Evolutionary conservation across 2,329 filamentous ascomycete species (phyloP).

Genomic region (Biscogniauxia sp.): DNA sequence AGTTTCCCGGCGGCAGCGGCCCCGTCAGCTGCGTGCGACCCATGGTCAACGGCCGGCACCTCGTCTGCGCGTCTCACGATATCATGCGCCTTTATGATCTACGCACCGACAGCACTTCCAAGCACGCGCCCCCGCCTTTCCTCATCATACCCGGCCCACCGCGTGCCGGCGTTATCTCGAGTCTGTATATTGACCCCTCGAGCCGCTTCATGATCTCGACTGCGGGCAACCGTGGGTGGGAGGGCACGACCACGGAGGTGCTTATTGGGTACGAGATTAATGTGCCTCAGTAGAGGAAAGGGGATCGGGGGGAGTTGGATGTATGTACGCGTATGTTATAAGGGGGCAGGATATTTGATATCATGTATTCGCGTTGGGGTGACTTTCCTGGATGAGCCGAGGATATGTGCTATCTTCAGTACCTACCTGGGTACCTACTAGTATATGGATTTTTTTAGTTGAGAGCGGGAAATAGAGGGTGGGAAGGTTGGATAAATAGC

Average conservation of each 20-base stretch:
- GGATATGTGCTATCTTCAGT: too few species aligned
- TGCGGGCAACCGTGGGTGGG: constrained; percentile 92
- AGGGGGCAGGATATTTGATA: too few species aligned
- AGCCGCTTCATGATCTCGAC: constrained; percentile 90
- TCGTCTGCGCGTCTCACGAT: constrained; percentile 91
- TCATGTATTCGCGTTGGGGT: too few species aligned
- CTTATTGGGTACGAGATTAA: constrained; percentile 91
- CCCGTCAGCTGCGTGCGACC: constrained; percentile 82
- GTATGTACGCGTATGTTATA: too few species aligned
- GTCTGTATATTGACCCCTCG: constrained; percentile 82
- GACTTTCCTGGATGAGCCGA: too few species aligned
- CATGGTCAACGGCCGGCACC: constrained; percentile 90
- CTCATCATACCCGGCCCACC: constrained; percentile 89
- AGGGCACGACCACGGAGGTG: constrained; percentile 85
- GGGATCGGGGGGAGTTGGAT: too few species aligned
- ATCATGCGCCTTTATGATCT: constrained; percentile 93
- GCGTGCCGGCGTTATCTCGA: constrained; percentile 80
- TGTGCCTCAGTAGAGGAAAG: constrained; percentile 27
- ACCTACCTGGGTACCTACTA: too few species aligned
- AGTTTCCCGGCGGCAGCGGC: constrained; percentile 85
- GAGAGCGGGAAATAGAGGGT: too few species aligned
- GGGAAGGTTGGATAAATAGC: too few species aligned
- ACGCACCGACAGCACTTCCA: constrained; percentile 60
- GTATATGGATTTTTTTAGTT: too few species aligned
- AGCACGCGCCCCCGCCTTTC: constrained; percentile 83